Evolutionary conservation across 106 monocot genomes (phyloP).

Genomic region (Chionographis japonica): DNA sequence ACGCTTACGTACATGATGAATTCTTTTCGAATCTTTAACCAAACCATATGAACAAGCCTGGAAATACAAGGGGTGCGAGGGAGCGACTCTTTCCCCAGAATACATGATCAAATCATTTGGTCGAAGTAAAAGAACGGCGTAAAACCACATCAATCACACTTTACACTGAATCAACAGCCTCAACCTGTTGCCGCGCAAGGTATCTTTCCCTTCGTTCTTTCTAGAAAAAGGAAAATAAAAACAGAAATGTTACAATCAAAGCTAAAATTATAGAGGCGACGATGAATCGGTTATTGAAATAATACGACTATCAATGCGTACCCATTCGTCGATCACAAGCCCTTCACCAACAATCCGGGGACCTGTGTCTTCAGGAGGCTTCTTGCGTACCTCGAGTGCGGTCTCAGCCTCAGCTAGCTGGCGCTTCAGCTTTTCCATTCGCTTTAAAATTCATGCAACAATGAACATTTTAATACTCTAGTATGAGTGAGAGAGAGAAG

Average conservation of each 20-base stretch:
- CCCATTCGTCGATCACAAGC: conserved; percentile 88
- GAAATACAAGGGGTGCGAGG: too few species aligned
- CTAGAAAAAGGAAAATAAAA: conserved; percentile 9
- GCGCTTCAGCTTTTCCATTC: conserved; percentile 72
- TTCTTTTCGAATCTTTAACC: too few species aligned
- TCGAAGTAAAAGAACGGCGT: neutral
- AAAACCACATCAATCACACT: neutral
- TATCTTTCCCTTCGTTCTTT: conserved; percentile 60
- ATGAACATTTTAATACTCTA: neutral
- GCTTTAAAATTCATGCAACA: conserved; percentile 22
- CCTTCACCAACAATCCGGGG: conserved; percentile 70
- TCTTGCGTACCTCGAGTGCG: conserved; percentile 69
- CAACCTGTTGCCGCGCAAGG: conserved; percentile 51
- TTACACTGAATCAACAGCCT: conserved; percentile 36
- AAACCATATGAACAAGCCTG: too few species aligned
- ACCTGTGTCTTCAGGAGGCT: conserved; percentile 62
- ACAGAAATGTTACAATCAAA: neutral
- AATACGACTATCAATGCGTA: conserved; percentile 12
- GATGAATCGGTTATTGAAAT: neutral
- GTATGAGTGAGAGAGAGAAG: neutral
- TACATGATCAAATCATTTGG: neutral
- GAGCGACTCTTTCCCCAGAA: too few species aligned
- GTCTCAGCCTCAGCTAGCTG: conserved; percentile 82
- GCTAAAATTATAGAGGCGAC: neutral
- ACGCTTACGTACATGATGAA: too few species aligned